phyloP scores from a whole-genome alignment of 2,329 filamentous ascomycete species.

The Cladosporium velox region DNA sequence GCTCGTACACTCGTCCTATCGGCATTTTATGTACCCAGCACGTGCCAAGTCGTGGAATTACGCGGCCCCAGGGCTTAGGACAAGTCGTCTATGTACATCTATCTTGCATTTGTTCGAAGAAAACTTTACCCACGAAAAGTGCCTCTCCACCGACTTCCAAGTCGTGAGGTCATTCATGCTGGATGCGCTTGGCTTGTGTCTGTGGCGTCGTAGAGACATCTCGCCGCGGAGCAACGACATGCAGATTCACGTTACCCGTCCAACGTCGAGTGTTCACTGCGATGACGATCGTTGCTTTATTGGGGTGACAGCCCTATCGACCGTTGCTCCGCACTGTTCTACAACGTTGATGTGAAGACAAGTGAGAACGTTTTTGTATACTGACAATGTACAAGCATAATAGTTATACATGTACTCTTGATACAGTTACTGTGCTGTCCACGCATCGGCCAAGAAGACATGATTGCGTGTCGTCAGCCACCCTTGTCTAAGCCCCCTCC shows the following conservation, averaged over 20 bases:
- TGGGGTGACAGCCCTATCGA: neutral
- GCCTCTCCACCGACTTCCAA: neutral
- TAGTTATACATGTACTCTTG: neutral
- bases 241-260: slow-evolving; percentile 1
- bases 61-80: neutral
- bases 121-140: neutral
- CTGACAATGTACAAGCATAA: neutral
- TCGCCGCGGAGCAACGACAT: neutral
- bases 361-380: neutral
- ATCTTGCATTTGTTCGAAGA: neutral
- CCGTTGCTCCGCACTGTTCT: neutral
- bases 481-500: neutral
- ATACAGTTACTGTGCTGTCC: neutral
- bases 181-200: neutral
- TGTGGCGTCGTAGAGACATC: neutral
- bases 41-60: neutral
- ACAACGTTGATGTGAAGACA: neutral
- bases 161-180: slow-evolving; percentile 1
- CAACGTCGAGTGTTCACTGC: neutral
- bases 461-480: neutral
- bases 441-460: neutral
- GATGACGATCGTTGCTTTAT: neutral
- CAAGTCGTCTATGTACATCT: neutral
- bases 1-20: neutral
- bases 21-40: neutral